Evolutionary conservation across 345 rosid species (phyloP).

Genomic region (Dipteronia dyeriana): DNA sequence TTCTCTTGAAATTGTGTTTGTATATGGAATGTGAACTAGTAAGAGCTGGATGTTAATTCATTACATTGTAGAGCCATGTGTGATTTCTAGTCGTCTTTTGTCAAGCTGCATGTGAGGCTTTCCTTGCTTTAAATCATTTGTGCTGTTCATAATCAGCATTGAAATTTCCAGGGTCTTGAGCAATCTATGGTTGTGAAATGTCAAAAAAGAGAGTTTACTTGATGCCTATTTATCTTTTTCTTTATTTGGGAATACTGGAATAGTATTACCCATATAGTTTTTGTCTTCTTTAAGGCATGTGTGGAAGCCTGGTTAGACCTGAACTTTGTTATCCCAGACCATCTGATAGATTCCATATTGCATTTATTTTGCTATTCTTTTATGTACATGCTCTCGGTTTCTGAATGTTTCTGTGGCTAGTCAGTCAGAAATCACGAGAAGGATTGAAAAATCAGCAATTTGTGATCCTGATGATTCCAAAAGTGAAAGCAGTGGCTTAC

Average conservation of each 20-base stretch:
- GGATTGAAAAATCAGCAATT: slow-evolving; percentile 58
- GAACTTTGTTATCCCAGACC: not conserved
- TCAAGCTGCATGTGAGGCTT: not conserved
- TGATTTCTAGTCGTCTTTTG: not conserved
- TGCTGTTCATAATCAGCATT: not conserved
- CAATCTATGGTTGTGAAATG: not conserved
- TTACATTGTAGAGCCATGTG: not conserved
- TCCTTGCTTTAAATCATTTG: not conserved
- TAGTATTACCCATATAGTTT: not conserved
- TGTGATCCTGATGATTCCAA: slow-evolving; percentile 45
- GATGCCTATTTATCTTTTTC: not conserved
- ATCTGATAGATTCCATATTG: not conserved
- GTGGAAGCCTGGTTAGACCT: not conserved
- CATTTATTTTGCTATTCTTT: slow-evolving; percentile 12
- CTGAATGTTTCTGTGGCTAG: slow-evolving; percentile 80
- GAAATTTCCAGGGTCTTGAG: not conserved
- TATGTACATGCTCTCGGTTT: slow-evolving; percentile 29
- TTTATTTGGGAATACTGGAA: not conserved
- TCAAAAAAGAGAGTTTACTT: not conserved
- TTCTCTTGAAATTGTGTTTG: slow-evolving; percentile 12
- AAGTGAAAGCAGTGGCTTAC: slow-evolving; percentile 56
- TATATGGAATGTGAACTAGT: not conserved
- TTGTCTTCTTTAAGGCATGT: not conserved
- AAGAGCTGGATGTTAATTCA: not conserved
- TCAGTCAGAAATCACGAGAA: slow-evolving; percentile 93